Evolutionary conservation across 2,329 filamentous ascomycete species (phyloP), one percentile per base, ranked within the genome.

Genomic region (Xylariaceae sp.): DNA sequence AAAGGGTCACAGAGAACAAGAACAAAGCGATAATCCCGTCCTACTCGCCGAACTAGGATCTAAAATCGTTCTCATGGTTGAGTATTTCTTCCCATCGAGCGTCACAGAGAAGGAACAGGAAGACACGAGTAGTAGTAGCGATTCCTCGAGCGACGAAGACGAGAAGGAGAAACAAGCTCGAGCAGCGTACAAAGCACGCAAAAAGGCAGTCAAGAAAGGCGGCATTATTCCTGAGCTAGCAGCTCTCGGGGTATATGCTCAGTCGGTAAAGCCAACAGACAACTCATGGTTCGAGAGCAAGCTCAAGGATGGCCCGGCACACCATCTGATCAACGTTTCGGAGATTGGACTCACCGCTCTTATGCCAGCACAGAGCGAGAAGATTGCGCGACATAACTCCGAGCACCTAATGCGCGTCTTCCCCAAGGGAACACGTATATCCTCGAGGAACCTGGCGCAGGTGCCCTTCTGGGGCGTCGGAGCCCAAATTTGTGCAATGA

Each of bases 351-450:
- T 88, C 1, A 69, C 73, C 3, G 63, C 71, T 1, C 75, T 83
- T 49, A 70, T 87, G 50, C 77, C 79, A 1, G 66, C 64, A 1
- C 62, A 70, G 42, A 73, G 70, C 42, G 62, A 71, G 13, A 73
- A 75, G 33, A 84, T 88, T 48, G 71, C 79, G 1, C 64, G 66
- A 0, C 85, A 88, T 70, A 88, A 88, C 56, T 72, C 83, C 0
- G 71, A 76, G 17, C 82, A 87, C 54, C 73, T 88, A n/a, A 88
- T 88, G 84, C 79, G 85, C 4, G 84, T 88, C 1, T 88, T 75
- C 58, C 85, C 85, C 36, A 87, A 87, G 61, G 85, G 85, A 45
- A 86, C 84, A 0, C 80, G 85, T 41, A 87, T 88, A 64, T 81
- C 80, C 0, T 87, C 83, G 2, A 77, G 75, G 34, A 88, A 88